Evolutionary conservation across 73 alveolate genomes (phyloP).

Genomic region (Breviolum minutum): DNA sequence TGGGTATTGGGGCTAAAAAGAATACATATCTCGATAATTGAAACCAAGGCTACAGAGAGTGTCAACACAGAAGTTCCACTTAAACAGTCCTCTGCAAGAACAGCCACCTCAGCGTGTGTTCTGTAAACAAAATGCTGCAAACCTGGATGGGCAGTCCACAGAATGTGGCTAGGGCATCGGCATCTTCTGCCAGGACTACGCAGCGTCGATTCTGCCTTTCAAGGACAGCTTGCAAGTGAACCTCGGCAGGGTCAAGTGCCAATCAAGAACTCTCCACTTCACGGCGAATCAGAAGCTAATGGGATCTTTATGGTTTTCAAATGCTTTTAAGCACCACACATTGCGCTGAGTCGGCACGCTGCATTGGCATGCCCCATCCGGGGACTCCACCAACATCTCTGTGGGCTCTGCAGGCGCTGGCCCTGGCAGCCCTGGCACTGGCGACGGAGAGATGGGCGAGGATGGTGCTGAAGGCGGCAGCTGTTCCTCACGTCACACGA

Average conservation of each 20-base stretch:
- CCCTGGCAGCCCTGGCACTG: not conserved
- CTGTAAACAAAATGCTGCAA: not conserved
- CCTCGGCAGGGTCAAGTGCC: not conserved
- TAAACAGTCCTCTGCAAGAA: slow-evolving; percentile 1
- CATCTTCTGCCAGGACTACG: slow-evolving; percentile 52
- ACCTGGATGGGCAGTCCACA: not conserved
- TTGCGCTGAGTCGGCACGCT: slow-evolving; percentile 5
- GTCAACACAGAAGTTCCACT: not conserved
- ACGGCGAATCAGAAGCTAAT: no score
- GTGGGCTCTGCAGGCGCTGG: not conserved
- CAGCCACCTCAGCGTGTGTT: not conserved
- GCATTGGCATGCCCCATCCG: slow-evolving; percentile 2
- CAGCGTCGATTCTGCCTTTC: slow-evolving; percentile 42
- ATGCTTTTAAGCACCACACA: not conserved
- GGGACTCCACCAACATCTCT: not conserved
- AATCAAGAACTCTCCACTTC: no score
- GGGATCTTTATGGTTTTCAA: no score
- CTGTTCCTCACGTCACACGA: not conserved
- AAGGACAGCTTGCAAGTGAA: slow-evolving; percentile 31
- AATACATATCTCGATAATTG: not conserved
- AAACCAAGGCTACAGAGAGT: not conserved
- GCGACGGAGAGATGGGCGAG: not conserved
- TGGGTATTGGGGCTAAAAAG: no score
- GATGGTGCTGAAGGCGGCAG: not conserved
- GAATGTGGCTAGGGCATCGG: not conserved